Evolutionary conservation across 2,329 filamentous ascomycete species (phyloP).

Genomic region (Beauveria bassiana): DNA sequence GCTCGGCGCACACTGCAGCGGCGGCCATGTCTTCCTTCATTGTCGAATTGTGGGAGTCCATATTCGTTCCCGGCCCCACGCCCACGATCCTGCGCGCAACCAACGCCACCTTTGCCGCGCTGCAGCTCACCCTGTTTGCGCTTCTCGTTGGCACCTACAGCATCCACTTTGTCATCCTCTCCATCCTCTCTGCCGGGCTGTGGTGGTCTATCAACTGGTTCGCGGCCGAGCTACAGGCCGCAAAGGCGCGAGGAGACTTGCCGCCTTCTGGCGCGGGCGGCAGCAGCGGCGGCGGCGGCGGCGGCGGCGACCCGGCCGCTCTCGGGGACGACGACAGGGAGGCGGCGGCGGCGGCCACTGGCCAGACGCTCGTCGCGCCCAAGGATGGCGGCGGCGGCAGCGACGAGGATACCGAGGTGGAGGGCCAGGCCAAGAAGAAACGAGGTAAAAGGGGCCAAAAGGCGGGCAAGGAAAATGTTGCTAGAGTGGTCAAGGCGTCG

Average conservation of each 20-base stretch:
- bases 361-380: slow-evolving; percentile 9
- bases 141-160: slow-evolving; percentile 78
- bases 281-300: not conserved
- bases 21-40: slow-evolving; percentile 53
- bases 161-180: slow-evolving; percentile 82
- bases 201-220: slow-evolving; percentile 99
- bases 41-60: slow-evolving; percentile 76
- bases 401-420: slow-evolving; percentile 39
- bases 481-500: slow-evolving; percentile 14
- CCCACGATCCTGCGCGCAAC: slow-evolving; percentile 82
- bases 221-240: slow-evolving; percentile 53
- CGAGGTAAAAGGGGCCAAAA: slow-evolving; percentile 14
- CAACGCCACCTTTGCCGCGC: slow-evolving; percentile 77
- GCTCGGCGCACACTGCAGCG: not conserved
- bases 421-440: slow-evolving; percentile 21
- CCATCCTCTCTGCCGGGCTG: slow-evolving; percentile 67
- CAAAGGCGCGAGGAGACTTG: slow-evolving; percentile 28
- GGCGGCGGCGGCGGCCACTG: not conserved
- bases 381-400: slow-evolving; percentile 28
- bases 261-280: slow-evolving; percentile 1
- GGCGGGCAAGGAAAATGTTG: slow-evolving; percentile 9
- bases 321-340: slow-evolving; percentile 21
- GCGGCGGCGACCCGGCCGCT: not conserved
- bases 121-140: slow-evolving; percentile 69
- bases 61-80: slow-evolving; percentile 89